These are phyloP conservation scores for Cochlearia excelsa DNA, from an alignment of 345 rosid genomes.

Conservation along the genomic window DNA sequence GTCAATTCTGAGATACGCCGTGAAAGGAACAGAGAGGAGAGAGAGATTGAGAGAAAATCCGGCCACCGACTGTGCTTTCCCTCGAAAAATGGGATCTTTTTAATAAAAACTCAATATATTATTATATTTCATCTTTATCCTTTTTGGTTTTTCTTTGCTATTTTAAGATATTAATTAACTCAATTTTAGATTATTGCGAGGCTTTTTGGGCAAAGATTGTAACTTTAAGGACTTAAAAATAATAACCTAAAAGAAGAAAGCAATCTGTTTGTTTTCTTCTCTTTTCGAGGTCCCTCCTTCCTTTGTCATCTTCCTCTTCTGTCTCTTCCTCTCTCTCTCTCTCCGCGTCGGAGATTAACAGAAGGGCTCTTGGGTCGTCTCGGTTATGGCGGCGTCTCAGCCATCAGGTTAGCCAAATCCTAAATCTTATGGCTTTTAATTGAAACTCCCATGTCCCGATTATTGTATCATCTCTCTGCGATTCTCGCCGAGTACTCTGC, in stretches of 20 bases:
- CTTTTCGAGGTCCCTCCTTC: slow-evolving; percentile 35
- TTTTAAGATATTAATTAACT: slow-evolving; percentile 12
- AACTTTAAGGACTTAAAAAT: slow-evolving; percentile 24
- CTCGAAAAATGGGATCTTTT: slow-evolving; percentile 35
- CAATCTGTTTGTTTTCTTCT: slow-evolving; percentile 32
- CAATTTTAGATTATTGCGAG: not conserved
- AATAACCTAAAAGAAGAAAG: slow-evolving; percentile 34
- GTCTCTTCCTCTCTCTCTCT: slow-evolving; percentile 7
- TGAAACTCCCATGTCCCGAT: slow-evolving; percentile 9
- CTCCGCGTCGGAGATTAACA: slow-evolving; percentile 31
- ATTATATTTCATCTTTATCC: slow-evolving; percentile 19
- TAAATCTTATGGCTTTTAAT: not conserved
- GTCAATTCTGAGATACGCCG: slow-evolving; percentile 25
- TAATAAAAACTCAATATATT: not conserved
- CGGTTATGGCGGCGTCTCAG: slow-evolving; percentile 47
- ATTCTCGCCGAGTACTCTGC: slow-evolving; percentile 6
- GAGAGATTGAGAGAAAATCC: slow-evolving; percentile 17
- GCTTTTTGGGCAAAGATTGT: not conserved
- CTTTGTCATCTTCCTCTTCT: slow-evolving; percentile 28
- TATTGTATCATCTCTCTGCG: not conserved
- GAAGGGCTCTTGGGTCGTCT: slow-evolving; percentile 25
- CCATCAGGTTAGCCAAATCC: slow-evolving; percentile 40
- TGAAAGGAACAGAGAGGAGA: slow-evolving; percentile 21
- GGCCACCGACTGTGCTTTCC: slow-evolving; percentile 34
- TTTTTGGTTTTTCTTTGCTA: slow-evolving; percentile 24